phyloP scores from a whole-genome alignment of 208 protist genomes.

The Leishmania mexicana region DNA sequence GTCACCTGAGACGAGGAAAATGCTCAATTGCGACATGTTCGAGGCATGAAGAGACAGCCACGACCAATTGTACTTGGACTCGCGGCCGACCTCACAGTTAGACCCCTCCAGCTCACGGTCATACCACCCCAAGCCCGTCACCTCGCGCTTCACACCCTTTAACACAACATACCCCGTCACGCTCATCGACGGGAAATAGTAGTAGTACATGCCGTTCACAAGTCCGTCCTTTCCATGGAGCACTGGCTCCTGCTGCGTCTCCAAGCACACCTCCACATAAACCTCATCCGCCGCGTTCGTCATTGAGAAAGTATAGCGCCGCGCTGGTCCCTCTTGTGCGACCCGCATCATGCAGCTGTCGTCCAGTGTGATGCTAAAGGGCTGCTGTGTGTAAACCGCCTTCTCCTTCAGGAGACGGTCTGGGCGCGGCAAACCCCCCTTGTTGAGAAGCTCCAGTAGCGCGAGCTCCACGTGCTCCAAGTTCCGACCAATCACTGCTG shows the following conservation, averaged over 20 bases:
- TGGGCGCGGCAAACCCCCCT: conserved; percentile 39
- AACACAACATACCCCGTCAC: conserved; percentile 42
- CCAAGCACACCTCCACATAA: conserved; percentile 38
- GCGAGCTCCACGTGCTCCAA: conserved; percentile 26
- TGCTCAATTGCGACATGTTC: conserved; percentile 35
- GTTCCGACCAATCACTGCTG: conserved; percentile 12
- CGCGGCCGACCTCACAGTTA: conserved; percentile 7
- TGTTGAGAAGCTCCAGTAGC: conserved; percentile 39
- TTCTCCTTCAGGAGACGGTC: conserved; percentile 37
- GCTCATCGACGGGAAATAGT: conserved; percentile 49
- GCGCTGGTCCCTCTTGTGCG: conserved; percentile 7
- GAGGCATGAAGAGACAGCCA: conserved; percentile 51
- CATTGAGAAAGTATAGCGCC: conserved; percentile 37
- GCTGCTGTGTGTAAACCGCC: conserved; percentile 24
- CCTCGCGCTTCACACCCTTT: conserved; percentile 23
- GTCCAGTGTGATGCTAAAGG: conserved; percentile 41
- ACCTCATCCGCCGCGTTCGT: conserved; percentile 31
- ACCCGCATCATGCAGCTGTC: conserved; percentile 31
- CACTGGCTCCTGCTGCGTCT: conserved; percentile 18
- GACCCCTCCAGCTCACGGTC: conserved; percentile 52
- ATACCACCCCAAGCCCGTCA: conserved; percentile 52
- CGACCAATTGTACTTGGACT: conserved; percentile 38
- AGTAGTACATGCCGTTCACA: conserved; percentile 63
- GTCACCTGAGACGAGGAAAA: conserved; percentile 34
- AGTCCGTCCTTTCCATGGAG: conserved; percentile 38